These are phyloP conservation scores for Leucocoprinus birnbaumii DNA, from an alignment of 768 basidiomycete genomes.

Conservation along the genomic window DNA sequence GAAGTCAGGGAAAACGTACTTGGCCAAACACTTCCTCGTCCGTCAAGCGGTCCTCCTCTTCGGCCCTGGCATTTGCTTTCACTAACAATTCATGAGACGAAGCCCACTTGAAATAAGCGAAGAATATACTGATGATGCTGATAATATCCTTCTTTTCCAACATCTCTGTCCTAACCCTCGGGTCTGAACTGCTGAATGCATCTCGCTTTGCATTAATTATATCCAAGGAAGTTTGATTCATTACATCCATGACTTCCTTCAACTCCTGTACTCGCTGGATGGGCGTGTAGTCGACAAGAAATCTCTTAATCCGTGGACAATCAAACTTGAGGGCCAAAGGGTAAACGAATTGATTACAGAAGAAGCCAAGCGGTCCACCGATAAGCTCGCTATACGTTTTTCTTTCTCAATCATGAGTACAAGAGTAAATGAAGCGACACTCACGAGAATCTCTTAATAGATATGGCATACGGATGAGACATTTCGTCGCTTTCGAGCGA, in stretches of 20 bases:
- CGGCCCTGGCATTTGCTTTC: slow-evolving; percentile 28
- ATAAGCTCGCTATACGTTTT: neutral
- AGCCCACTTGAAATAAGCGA: neutral
- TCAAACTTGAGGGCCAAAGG: slow-evolving; percentile 3
- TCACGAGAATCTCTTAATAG: slow-evolving; percentile 31
- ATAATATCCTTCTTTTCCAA: slow-evolving; percentile 44
- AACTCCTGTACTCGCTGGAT: slow-evolving; percentile 24
- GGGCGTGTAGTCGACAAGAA: slow-evolving; percentile 31
- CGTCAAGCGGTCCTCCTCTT: slow-evolving; percentile 27
- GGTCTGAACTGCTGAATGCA: slow-evolving; percentile 29
- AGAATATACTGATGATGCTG: slow-evolving; percentile 39
- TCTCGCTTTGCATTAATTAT: slow-evolving; percentile 35
- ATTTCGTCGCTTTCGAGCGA: slow-evolving; percentile 22
- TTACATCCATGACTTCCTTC: slow-evolving; percentile 28
- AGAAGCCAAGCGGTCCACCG: slow-evolving; percentile 3
- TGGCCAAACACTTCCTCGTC: slow-evolving; percentile 32
- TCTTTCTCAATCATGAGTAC: neutral
- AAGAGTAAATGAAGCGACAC: slow-evolving; percentile 8
- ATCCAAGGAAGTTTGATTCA: slow-evolving; percentile 31
- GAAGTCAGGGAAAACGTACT: slow-evolving; percentile 12
- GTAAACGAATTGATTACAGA: slow-evolving; percentile 4
- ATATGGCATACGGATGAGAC: slow-evolving; percentile 26
- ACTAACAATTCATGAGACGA: slow-evolving; percentile 19
- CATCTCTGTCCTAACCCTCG: slow-evolving; percentile 27
- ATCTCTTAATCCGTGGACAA: slow-evolving; percentile 15